Base-by-base conservation (phyloP, 140 eudicot species). In the Cichorium intybus region DNA sequence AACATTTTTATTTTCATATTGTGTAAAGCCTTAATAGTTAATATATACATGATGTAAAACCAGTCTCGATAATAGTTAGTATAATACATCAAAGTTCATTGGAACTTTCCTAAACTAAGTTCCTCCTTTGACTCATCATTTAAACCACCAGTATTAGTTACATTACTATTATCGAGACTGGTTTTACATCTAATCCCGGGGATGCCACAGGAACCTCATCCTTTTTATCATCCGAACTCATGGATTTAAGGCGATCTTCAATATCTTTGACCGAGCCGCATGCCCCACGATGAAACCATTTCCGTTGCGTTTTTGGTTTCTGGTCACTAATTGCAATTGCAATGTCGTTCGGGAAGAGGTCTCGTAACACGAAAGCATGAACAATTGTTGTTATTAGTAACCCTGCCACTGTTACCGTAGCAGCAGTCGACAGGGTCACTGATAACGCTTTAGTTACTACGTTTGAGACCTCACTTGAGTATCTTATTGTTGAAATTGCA, bases 291-390 rank as follows among this genome's bases (percentile, higher is more conserved):
- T 60, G 95, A 75, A 54, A 81, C 95, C 97, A 86, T 72, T 69
- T 84, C 35, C 53, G 46, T 47, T 41, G 69, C 4, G 68, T 7
- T 65, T 72, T 81, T 3, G 85, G 80, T 50, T 78, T 73, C 69
- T 62, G 75, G 15, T 68, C 84, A 29, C 93, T 79, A 24, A 89
- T 84, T 12, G 97, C 97, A 56, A 89, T 89, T 50, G 89, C 82
- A 3, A 81, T 89, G 80, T 89, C 97, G 27, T 89, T 89, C 0
- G 95, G 97, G 48, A 89, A 89, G 24, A 89, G 93, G 79, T 86
- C 92, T 9, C 80, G 64, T 12, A 82, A 76, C 51, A 89, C 81
- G 7, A 84, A 84, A 23, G 93, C 97, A 23, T 89, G 93, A 55
- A 79, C 24, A 3, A 89, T 65, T n/a, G 97, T 84, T 0, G 85